Evolutionary conservation across 441 rosid genomes (phyloP), one percentile per base, ranked within the genome.

Genomic region (Iberis amara): DNA sequence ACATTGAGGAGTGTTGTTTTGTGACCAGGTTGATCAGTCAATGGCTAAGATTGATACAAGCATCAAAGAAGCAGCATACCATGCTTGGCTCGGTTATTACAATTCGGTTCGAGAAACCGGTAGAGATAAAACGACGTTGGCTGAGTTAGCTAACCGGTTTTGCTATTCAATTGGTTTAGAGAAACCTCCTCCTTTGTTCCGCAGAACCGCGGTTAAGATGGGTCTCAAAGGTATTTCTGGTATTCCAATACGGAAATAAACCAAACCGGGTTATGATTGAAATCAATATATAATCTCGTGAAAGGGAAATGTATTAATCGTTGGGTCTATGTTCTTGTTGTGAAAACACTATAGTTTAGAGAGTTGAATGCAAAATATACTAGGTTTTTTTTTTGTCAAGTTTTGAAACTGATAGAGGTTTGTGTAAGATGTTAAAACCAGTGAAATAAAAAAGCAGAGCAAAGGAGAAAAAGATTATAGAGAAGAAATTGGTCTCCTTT

Each of bases 51-150:
- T 94, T 37, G 99, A 86, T 65, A 74, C 69, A 26, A 81, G 83
- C 55, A 61, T 82, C 57, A 89, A 85, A 77, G 99, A 94, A 78
- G 95, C 83, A 44, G 96, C 95, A 14, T 94, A 81, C 70, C 94
- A 86, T 70, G 89, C 90, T 39, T 94, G 99, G 96, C 89, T 94
- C 39, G 90, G 90, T 43, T 94, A 89, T 50, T 89, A 92, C 53
- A 86, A 79, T 73, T 89, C 96, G 1, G 78, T 86, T 73, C 69
- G 77, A 52, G 83, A 81, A 76, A 86, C 79, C 8, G 86, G 97
- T 48, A 69, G 95, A 65, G 96, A 85, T 39, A 89, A 89, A 67
- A 89, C 90, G 24, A 76, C 76, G 0, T 83, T 89, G 5, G 94
- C 77, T 0, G 97, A 86, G 73, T 79, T 84, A 42, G 96, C 95